Conservation (phyloP, 192 early-diverging fungal genomes). For the Coemansia guatemalensis region DNA sequence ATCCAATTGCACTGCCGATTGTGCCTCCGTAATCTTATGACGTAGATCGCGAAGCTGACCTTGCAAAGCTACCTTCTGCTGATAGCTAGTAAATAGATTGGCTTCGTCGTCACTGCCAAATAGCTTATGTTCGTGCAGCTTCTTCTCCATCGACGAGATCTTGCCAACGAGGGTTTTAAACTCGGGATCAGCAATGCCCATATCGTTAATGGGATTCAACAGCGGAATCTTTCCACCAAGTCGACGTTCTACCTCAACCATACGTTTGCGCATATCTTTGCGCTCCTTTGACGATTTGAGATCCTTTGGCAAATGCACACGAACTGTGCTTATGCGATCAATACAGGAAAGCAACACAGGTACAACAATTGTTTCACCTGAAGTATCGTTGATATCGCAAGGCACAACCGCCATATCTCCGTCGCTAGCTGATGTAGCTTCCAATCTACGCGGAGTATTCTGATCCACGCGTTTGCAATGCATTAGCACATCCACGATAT, state of each 20-base stretch:
- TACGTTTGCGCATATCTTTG: constrained; percentile 59
- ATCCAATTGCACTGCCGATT: constrained; percentile 86
- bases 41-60: constrained; percentile 65
- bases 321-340: constrained; percentile 71
- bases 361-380: constrained; percentile 67
- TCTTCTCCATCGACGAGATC: constrained; percentile 69
- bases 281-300: constrained; percentile 59
- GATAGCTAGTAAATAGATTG: constrained; percentile 61
- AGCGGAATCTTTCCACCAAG: constrained; percentile 77
- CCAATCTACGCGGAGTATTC: constrained; percentile 12
- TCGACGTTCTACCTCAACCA: constrained; percentile 70
- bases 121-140: constrained; percentile 64
- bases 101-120: constrained; percentile 57
- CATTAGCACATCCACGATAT: constrained; percentile 84
- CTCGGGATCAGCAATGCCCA: constrained; percentile 77
- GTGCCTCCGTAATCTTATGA: constrained; percentile 72
- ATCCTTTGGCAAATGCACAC: constrained; percentile 72
- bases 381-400: constrained; percentile 47
- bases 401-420: constrained; percentile 45
- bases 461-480: constrained; percentile 60
- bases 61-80: constrained; percentile 61
- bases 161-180: constrained; percentile 76
- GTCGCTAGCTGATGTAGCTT: constrained; percentile 20
- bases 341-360: constrained; percentile 76
- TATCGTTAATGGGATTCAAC: constrained; percentile 87